Base-by-base conservation (phyloP, 2,329 filamentous ascomycete genomes). In the Claviceps sp. region DNA sequence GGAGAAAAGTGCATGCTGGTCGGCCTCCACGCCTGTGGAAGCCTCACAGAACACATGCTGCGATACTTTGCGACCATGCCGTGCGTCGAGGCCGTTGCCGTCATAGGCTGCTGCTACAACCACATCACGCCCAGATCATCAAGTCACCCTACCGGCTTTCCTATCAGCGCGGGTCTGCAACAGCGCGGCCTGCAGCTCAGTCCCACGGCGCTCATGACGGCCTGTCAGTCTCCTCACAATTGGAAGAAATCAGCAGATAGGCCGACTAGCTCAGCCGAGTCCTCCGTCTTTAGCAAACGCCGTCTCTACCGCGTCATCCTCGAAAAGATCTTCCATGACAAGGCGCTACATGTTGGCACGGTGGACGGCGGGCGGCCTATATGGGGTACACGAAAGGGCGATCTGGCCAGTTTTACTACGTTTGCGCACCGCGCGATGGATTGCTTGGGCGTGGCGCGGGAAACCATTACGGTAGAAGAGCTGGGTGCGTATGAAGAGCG, bases 141-240 rank as follows among this genome's bases (percentile, higher is more conserved):
- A 5, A 52, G 63, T 40, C 68, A 69, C 16, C 68, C 70, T 0
- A 59, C 64, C 6, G 66, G 67, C 17, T 63, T 65, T 16, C 58
- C 62, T 16, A 66, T 77, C 51, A 75, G 70, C 2, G 57, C 61
- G 0, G 64, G 45, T 13, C 45, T 66, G 34, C 56, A 60, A 22
- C 37, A 37, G 5, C 56, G 47, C 24, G 30, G 52, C 3, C 55
- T 66, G n/a, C 47, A 37, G 3, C 50, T 66, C 26, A 65, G 59
- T 26, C 52, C 64, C 7, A 66, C 64, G 13, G 64, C 64, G 5
- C 51, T 66, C 13, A 66, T 66, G 64, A 62, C 61, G 2, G 64
- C 58, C 1, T 66, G 64, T 14, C 64, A 66, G 47, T 60, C 63
- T 7, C 64, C 64, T 1, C 63, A 63, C 47, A 66, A 65, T n/a